Evolutionary conservation across 2,329 filamentous ascomycete species (phyloP).

Genomic region (Reticulascus tulasneorum): DNA sequence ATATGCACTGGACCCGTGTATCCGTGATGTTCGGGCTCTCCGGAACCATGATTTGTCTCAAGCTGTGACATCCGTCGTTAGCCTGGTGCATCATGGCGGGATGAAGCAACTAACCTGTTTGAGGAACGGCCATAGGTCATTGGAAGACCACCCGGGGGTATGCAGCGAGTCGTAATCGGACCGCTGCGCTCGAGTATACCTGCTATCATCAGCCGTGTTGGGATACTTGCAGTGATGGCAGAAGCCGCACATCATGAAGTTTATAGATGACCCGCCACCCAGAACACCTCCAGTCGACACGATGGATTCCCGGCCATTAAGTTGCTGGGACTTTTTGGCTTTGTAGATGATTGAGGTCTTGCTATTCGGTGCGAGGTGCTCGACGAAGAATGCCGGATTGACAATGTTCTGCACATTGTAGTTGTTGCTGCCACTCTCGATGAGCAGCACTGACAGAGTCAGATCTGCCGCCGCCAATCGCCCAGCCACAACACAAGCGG

Average conservation of each 20-base stretch:
- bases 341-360: slow-evolving; percentile 18
- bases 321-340: slow-evolving; percentile 12
- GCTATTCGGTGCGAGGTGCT: background rate
- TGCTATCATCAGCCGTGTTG: no score
- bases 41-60: slow-evolving; percentile 52
- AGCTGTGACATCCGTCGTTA: slow-evolving; percentile 35
- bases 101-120: slow-evolving; percentile 26
- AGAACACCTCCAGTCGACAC: slow-evolving; percentile 20
- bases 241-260: slow-evolving; percentile 24
- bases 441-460: slow-evolving; percentile 43
- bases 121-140: slow-evolving; percentile 26
- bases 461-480: slow-evolving; percentile 47
- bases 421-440: slow-evolving; percentile 51
- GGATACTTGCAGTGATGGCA: no score
- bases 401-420: slow-evolving; percentile 42
- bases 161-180: slow-evolving; percentile 29
- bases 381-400: slow-evolving; percentile 37
- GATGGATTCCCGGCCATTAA: slow-evolving; percentile 17
- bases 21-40: slow-evolving; percentile 44
- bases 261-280: slow-evolving; percentile 27
- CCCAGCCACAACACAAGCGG: slow-evolving; percentile 44
- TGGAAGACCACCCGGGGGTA: slow-evolving; percentile 24
- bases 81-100: no score
- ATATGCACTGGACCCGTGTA: slow-evolving; percentile 51
- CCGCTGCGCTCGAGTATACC: slow-evolving; percentile 22